Conservation (phyloP, 805 yeast species). For the Saturnispora hagleri region DNA sequence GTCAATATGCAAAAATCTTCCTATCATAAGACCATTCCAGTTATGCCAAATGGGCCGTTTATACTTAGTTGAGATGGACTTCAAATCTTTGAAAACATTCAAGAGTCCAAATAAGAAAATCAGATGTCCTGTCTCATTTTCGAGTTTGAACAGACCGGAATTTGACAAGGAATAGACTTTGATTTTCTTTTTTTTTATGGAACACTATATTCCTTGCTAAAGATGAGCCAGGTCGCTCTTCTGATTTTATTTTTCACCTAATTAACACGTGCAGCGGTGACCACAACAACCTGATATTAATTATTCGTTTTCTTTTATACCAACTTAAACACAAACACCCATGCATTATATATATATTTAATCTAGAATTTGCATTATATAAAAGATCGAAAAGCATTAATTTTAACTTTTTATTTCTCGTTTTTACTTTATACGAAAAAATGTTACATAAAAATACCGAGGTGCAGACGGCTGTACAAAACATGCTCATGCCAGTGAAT, state of each 20-base stretch:
- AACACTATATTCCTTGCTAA: background rate
- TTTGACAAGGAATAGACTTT: background rate
- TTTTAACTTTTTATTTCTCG: too few species aligned
- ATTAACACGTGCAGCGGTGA: background rate
- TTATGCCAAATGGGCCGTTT: conserved; percentile 4
- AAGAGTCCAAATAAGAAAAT: background rate
- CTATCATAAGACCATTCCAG: background rate
- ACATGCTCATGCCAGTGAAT: background rate
- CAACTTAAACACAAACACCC: background rate
- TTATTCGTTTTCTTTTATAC: background rate
- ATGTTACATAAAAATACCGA: background rate
- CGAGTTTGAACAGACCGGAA: background rate
- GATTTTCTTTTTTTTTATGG: background rate
- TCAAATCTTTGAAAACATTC: background rate
- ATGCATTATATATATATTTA: too few species aligned
- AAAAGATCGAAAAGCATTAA: background rate
- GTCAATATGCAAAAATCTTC: background rate
- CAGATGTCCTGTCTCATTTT: conserved; percentile 2
- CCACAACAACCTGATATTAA: background rate
- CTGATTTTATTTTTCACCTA: background rate
- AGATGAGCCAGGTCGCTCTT: background rate
- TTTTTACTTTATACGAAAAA: too few species aligned
- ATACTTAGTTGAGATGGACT: conserved; percentile 2
- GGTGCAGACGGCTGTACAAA: background rate
- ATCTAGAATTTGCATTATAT: background rate